Base-by-base conservation (phyloP, 179 eudicot genomes). In the Silene vulgaris region DNA sequence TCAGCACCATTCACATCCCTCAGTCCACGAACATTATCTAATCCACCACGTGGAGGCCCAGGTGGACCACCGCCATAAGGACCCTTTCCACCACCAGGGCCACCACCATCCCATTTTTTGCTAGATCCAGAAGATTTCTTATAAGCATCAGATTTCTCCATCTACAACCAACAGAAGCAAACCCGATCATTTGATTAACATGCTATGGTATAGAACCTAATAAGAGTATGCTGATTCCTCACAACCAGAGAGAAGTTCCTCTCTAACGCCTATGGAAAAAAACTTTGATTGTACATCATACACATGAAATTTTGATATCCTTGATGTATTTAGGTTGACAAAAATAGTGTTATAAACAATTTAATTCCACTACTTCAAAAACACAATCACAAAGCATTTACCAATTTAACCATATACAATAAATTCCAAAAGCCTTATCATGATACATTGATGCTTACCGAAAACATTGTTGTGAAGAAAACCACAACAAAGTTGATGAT, bases 41-140 rank as follows among this genome's bases (percentile, higher is more conserved):
- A 37, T 23, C 97, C 96, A 37, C 82, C 84, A 76, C 98, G 91
- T 54, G 96, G 97, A 28, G 92, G 94, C 43, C 98, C 89, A 45
- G 89, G 90, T 60, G 96, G 97, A 75, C 97, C 98, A 56, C 98
- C 94, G 37, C 97, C 96, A 82, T 86, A 87, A 28, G 85, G 85
- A 72, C 87, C 87, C 32, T 65, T 79, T 65, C 87, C 87, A 59
- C 81, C 87, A 76, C 87, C 86, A 16, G 86, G 83, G 59, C 87
- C 88, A 63, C 99, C 98, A 75, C 91, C 97, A 59, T 87, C 97
- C 99, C 99, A 92, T 84, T 95, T 95, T 84, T 89, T 95, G 83
- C 90, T 83, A 14, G 91, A 77, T 68, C 91, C 96, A 12, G 87
- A 88, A 28, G 90, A 83, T 79, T 92, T 95, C 77, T 64, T 86